Conservation (phyloP, 306 rosid genomes). For the Sicyos edulis region DNA sequence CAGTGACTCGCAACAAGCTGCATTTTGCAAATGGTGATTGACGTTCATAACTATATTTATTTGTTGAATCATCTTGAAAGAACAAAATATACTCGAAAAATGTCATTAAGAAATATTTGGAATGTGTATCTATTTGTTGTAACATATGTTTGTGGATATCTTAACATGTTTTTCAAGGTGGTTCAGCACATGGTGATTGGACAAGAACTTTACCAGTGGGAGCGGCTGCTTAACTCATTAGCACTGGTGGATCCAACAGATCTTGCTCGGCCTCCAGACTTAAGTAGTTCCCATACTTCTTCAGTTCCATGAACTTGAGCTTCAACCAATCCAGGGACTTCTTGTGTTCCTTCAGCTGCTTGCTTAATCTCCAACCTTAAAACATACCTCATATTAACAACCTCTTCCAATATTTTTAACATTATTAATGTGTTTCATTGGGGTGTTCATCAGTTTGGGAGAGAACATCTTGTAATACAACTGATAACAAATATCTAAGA, state of each 20-base stretch:
- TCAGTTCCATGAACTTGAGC: constrained; percentile 54
- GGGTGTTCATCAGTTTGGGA: constrained; percentile 1
- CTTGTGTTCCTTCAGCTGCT: constrained; percentile 87
- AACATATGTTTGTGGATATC: too few species aligned
- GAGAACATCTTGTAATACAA: neutral
- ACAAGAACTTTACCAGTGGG: constrained; percentile 64
- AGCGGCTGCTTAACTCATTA: constrained; percentile 93
- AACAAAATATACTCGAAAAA: neutral
- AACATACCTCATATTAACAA: constrained; percentile 12
- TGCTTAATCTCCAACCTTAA: constrained; percentile 92
- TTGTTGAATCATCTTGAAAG: neutral
- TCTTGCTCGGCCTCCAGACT: constrained; percentile 71
- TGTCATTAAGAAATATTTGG: neutral
- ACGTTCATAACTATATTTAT: neutral
- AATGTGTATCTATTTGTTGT: constrained; percentile 1
- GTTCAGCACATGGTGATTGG: neutral
- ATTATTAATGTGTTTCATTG: neutral
- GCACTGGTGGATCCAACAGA: constrained; percentile 96
- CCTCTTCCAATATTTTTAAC: neutral
- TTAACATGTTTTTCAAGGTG: neutral
- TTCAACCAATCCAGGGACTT: constrained; percentile 92
- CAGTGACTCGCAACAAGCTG: constrained; percentile 87
- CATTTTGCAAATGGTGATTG: constrained; percentile 24
- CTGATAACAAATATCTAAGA: neutral
- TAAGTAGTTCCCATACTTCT: constrained; percentile 79